Percentiles rank a stretch among this genome's conserved stretches.
Conservation (phyloP, 441 rosid species). For the Croton laevigatus region DNA sequence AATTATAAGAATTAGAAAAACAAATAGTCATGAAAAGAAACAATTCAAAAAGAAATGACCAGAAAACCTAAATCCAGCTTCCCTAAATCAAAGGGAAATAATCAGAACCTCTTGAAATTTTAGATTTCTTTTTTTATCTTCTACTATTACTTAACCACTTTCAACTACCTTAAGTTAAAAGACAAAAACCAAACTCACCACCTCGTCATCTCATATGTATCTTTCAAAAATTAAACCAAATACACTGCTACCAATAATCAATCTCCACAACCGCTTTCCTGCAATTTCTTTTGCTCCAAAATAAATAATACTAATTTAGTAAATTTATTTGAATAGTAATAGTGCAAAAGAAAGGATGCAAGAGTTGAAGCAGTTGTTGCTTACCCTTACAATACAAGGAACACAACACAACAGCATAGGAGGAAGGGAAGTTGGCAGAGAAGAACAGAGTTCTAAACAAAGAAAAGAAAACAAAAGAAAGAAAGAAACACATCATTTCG, state of each 20-base stretch:
- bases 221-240: background rate
- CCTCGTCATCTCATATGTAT: background rate
- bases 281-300: background rate
- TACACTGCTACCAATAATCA: background rate
- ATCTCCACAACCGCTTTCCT: too few relatives aligned
- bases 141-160: slow-evolving; percentile 25
- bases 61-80: slow-evolving; percentile 32
- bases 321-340: too few relatives aligned
- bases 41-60: slow-evolving; percentile 33
- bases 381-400: background rate
- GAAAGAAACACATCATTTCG: too few relatives aligned
- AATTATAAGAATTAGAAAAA: slow-evolving; percentile 17
- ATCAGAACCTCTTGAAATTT: slow-evolving; percentile 42
- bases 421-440: background rate
- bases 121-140: slow-evolving; percentile 23
- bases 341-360: background rate
- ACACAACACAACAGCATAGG: background rate
- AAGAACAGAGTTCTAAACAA: too few relatives aligned
- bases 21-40: slow-evolving; percentile 30
- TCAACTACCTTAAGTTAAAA: slow-evolving; percentile 27
- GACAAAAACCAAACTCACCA: background rate
- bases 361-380: background rate
- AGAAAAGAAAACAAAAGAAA: too few relatives aligned
- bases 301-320: background rate
- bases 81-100: slow-evolving; percentile 52